Percentiles rank a stretch among this genome's conserved stretches.
phyloP scores from a whole-genome alignment of 1,284 basidiomycete genomes.

The Ustilago lituana region DNA sequence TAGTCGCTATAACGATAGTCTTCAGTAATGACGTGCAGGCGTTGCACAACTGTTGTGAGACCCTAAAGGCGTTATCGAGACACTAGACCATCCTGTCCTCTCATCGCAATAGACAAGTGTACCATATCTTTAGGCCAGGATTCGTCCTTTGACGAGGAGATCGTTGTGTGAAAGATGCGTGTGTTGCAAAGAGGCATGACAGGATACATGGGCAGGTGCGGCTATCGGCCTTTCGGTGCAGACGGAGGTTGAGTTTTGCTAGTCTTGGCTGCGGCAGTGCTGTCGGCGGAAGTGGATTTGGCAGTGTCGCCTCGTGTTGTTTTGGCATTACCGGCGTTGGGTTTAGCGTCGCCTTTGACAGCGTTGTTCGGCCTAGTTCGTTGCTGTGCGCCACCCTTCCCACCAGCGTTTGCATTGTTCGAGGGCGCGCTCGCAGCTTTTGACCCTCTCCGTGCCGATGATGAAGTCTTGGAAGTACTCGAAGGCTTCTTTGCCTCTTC shows the following conservation, averaged over 20 bases:
- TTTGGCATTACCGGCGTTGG: background rate
- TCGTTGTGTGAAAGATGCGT: no score
- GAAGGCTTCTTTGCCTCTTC: background rate
- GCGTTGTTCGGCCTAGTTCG: constrained; percentile 1
- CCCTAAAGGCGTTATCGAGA: no score
- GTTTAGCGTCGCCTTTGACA: background rate
- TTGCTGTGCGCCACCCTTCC: background rate
- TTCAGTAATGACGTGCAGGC: no score
- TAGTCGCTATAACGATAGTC: no score
- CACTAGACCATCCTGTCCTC: no score
- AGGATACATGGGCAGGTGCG: no score
- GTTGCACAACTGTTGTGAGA: no score
- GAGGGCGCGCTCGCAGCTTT: background rate
- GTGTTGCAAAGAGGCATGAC: no score
- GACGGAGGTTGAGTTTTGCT: background rate
- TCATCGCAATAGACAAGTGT: no score
- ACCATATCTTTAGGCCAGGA: no score
- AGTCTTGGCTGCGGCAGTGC: background rate
- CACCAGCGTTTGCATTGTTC: background rate
- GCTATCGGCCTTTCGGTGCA: background rate
- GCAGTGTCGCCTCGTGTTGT: constrained; percentile 10
- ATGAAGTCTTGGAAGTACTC: background rate
- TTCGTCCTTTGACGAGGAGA: no score
- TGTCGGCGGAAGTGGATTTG: background rate
- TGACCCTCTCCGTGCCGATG: background rate